Conservation (phyloP, 176 grass and related monocot species). For the sorghum (Sorghum bicolor) region Sorghum_bicolor_NCBIv3 NC_012873.2:62432501-62433000, state of each 20-base stretch:
- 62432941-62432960: slow-evolving; percentile 33
- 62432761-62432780: slow-evolving; percentile 30
- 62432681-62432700: slow-evolving; percentile 65
- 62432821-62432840: slow-evolving; percentile 47
- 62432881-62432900: slow-evolving; percentile 71
- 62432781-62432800: slow-evolving; percentile 9
- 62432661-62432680: slow-evolving; percentile 64
- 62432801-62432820: slow-evolving; percentile 16
- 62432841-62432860: slow-evolving; percentile 37
- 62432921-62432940: slow-evolving; percentile 19
- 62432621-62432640: slow-evolving; percentile 63
- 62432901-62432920: slow-evolving; percentile 40
- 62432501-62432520: slow-evolving; percentile 95
- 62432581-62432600: slow-evolving; percentile 31
- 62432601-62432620: slow-evolving; percentile 20
- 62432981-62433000: background rate
- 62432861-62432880: slow-evolving; percentile 60
- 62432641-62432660: slow-evolving; percentile 84
- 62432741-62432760: slow-evolving; percentile 28
- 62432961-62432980: slow-evolving; percentile 41
- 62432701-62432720: slow-evolving; percentile 7
- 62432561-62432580: slow-evolving; percentile 19
- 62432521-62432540: slow-evolving; percentile 90
- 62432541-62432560: slow-evolving; percentile 87
- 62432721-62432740: slow-evolving; percentile 63